Evolutionary conservation across 140 eudicot species (phyloP).

Genomic region (Stevia rebaudiana): DNA sequence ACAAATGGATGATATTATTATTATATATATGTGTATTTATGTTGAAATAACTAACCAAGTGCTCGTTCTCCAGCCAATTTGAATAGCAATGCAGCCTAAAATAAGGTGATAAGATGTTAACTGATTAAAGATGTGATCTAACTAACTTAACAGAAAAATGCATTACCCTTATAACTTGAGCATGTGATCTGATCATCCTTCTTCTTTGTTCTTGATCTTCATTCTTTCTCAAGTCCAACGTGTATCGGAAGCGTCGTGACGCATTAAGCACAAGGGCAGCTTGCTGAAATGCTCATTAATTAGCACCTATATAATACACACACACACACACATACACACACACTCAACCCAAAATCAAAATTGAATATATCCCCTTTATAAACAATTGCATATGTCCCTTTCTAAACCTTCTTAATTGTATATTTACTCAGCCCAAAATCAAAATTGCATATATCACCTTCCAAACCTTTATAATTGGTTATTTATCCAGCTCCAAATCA

Average conservation of each 20-base stretch:
- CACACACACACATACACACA: too few relatives aligned
- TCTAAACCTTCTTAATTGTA: too few relatives aligned
- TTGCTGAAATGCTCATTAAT: constrained; percentile 43
- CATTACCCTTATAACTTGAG: constrained; percentile 87
- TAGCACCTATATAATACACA: too few relatives aligned
- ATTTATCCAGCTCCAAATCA: too few relatives aligned
- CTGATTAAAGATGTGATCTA: neutral
- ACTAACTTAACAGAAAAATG: neutral
- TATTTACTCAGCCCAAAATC: too few relatives aligned
- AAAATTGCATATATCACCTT: too few relatives aligned
- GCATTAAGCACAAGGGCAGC: constrained; percentile 98
- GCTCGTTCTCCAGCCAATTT: constrained; percentile 80
- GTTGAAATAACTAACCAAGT: constrained; percentile 40
- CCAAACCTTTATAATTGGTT: too few relatives aligned
- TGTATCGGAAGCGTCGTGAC: constrained; percentile 84
- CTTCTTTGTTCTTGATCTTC: constrained; percentile 69
- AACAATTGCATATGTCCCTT: too few relatives aligned
- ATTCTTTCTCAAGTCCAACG: constrained; percentile 63
- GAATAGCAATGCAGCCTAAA: constrained; percentile 92
- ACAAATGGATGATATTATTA: neutral
- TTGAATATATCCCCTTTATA: too few relatives aligned
- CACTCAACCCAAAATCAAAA: too few relatives aligned
- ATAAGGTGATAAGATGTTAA: neutral
- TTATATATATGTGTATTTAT: neutral
- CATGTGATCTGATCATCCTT: constrained; percentile 86